phyloP scores from a whole-genome alignment of 352 stramenopile species.

The Phytophthora europaea region DNA sequence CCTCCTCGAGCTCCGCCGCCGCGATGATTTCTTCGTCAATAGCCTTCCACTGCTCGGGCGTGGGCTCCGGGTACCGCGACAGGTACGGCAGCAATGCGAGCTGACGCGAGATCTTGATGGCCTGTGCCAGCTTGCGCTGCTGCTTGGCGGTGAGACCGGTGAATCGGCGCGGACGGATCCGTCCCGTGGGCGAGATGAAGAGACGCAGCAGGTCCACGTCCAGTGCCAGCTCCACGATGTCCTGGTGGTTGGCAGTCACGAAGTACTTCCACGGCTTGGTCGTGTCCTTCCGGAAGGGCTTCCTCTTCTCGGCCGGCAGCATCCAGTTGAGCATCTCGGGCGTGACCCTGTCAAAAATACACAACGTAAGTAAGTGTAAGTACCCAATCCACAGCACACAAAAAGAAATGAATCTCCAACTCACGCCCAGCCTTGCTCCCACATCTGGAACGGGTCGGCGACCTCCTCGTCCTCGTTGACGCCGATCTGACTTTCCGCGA shows the following conservation, averaged over 20 bases:
- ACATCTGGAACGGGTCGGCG: slow-evolving; percentile 58
- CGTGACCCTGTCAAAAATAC: slow-evolving; percentile 32
- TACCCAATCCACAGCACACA: no score
- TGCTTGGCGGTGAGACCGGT: slow-evolving; percentile 86
- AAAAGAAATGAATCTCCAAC: slow-evolving; percentile 10
- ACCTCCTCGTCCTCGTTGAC: slow-evolving; percentile 41
- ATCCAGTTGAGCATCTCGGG: slow-evolving; percentile 91
- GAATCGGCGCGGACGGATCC: slow-evolving; percentile 84
- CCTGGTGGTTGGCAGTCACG: slow-evolving; percentile 74
- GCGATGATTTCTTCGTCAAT: slow-evolving; percentile 87
- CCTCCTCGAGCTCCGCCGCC: slow-evolving; percentile 62
- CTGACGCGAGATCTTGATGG: slow-evolving; percentile 85
- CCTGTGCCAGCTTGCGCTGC: slow-evolving; percentile 81
- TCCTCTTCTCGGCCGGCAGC: slow-evolving; percentile 68
- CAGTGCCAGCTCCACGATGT: slow-evolving; percentile 82
- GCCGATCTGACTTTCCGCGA: slow-evolving; percentile 59
- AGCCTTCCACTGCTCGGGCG: slow-evolving; percentile 81
- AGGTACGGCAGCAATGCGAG: slow-evolving; percentile 80
- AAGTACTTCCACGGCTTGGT: slow-evolving; percentile 88
- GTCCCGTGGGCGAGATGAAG: slow-evolving; percentile 87
- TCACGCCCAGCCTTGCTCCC: slow-evolving; percentile 70
- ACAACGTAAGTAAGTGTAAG: no score
- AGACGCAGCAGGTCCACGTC: slow-evolving; percentile 83
- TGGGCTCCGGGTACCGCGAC: slow-evolving; percentile 84
- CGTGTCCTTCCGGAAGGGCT: slow-evolving; percentile 61